phyloP scores from a whole-genome alignment of 192 early-diverging fungal genomes.

The Coemansia sp. region DNA sequence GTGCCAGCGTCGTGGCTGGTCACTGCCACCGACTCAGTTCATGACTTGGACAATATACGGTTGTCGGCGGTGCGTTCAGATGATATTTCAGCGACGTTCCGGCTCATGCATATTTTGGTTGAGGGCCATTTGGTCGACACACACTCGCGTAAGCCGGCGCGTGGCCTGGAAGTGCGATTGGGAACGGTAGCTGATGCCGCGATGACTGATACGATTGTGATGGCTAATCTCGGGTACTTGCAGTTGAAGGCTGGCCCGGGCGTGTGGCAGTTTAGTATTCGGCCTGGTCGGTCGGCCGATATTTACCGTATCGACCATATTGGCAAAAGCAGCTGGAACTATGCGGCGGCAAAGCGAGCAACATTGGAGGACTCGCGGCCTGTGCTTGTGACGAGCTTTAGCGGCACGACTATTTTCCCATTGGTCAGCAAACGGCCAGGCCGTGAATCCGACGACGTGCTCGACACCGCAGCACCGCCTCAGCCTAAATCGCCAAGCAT shows the following conservation, averaged over 20 bases:
- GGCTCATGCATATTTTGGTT: slow-evolving; percentile 78
- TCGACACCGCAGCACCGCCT: slow-evolving; percentile 25
- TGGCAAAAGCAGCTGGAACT: slow-evolving; percentile 37
- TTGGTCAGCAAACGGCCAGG: slow-evolving; percentile 75
- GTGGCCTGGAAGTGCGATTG: slow-evolving; percentile 86
- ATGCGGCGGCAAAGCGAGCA: slow-evolving; percentile 21
- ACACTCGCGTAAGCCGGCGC: slow-evolving; percentile 67
- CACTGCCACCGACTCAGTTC: slow-evolving; percentile 68
- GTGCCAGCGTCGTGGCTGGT: slow-evolving; percentile 89
- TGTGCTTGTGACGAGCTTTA: slow-evolving; percentile 75
- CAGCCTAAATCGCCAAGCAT: not conserved
- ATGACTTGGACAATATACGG: slow-evolving; percentile 93
- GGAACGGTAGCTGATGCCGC: slow-evolving; percentile 62
- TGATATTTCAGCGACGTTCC: slow-evolving; percentile 69
- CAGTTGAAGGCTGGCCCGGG: slow-evolving; percentile 94
- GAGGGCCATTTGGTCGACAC: slow-evolving; percentile 87
- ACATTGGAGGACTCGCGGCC: slow-evolving; percentile 27
- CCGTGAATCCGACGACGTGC: slow-evolving; percentile 72
- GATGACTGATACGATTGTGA: slow-evolving; percentile 89
- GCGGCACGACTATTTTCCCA: slow-evolving; percentile 81
- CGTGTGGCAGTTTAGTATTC: slow-evolving; percentile 75
- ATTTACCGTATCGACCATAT: slow-evolving; percentile 66
- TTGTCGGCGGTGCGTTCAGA: slow-evolving; percentile 51
- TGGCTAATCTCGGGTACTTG: slow-evolving; percentile 98
- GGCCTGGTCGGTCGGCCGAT: slow-evolving; percentile 78